phyloP scores from a whole-genome alignment of 805 yeast species.

The Danielia reshetovae region DNA sequence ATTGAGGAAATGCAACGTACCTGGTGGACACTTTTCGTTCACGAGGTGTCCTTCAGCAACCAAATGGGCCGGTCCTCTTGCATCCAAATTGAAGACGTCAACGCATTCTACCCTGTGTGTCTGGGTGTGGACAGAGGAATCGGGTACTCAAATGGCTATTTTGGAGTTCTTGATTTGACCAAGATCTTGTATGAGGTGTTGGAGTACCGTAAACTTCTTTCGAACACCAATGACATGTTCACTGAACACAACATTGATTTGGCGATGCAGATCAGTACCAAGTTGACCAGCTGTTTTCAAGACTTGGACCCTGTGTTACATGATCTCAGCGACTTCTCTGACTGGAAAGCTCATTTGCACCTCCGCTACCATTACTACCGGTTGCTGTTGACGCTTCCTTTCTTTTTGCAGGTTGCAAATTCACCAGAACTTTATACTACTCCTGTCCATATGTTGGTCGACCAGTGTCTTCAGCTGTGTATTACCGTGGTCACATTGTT shows the following conservation, averaged over 20 bases:
- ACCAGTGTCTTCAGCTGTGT: constrained; percentile 38
- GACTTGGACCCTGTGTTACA: background rate
- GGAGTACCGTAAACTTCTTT: constrained; percentile 23
- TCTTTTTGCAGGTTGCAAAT: constrained; percentile 35
- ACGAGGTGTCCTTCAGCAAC: constrained; percentile 18
- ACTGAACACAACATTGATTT: constrained; percentile 24
- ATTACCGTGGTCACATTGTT: constrained; percentile 36
- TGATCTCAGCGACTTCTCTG: constrained; percentile 19
- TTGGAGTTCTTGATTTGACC: constrained; percentile 22
- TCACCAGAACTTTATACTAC: constrained; percentile 24
- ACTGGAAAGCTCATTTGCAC: constrained; percentile 41
- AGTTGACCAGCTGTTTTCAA: background rate
- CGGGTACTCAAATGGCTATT: background rate
- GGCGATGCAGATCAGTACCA: background rate
- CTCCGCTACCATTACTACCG: constrained; percentile 39
- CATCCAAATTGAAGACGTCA: constrained; percentile 43
- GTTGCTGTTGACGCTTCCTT: constrained; percentile 41
- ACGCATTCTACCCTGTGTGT: constrained; percentile 25
- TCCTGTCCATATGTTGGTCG: constrained; percentile 39
- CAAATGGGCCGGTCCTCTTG: constrained; percentile 44
- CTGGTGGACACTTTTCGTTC: constrained; percentile 44
- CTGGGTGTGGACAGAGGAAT: background rate
- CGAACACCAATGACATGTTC: constrained; percentile 29
- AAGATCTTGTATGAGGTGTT: constrained; percentile 25
- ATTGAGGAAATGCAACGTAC: constrained; percentile 38